Evolutionary conservation across 768 basidiomycete species (phyloP), one percentile per base, ranked within the genome.

Genomic region (Tulasnella sp.): DNA sequence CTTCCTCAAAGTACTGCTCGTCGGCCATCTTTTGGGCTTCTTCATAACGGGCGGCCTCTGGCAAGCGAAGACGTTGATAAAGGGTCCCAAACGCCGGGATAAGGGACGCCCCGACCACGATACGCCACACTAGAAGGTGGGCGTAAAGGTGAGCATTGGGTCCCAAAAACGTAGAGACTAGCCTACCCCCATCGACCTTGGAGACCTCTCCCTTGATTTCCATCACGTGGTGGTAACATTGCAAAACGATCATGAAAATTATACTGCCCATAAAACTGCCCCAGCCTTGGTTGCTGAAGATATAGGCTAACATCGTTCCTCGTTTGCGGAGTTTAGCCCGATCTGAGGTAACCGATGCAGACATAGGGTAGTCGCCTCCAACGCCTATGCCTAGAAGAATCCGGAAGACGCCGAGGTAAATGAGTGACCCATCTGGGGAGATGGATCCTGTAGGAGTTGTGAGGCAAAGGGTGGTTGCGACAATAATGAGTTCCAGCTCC

Each of bases 291-390:
- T 91, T 92, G 0, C 92, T 88, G 82, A 93, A 94, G 82, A 93
- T 92, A 83, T 92, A 93, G 31, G 91, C 87, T n/a, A 95, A 87
- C 85, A 94, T 88, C 0, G 91, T 91, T 0, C 93, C 93, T 21
- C 92, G 88, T 42, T 92, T 90, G 48, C 46, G 73, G 31, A 46
- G 82, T 36, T 71, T 77, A 36, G 62, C 40, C 19, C 52, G 78
- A 2, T 48, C 31, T 1, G 72, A 48, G 31, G 78, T 77, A 79
- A 93, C 86, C 14, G 89, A 89, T 0, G 93, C 92, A 16, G 89
- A 90, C 92, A 94, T 92, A 1, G 93, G 92, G 83, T 93, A 93
- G 84, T 94, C 94, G 2, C 92, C 93, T 21, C 93, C 94, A 0
- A 94, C 90, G 34, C 93, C 94, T 24, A 95, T 85, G 0, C 94